Base-by-base conservation (phyloP, 140 eudicot genomes). In the Senecio squalidus region DNA sequence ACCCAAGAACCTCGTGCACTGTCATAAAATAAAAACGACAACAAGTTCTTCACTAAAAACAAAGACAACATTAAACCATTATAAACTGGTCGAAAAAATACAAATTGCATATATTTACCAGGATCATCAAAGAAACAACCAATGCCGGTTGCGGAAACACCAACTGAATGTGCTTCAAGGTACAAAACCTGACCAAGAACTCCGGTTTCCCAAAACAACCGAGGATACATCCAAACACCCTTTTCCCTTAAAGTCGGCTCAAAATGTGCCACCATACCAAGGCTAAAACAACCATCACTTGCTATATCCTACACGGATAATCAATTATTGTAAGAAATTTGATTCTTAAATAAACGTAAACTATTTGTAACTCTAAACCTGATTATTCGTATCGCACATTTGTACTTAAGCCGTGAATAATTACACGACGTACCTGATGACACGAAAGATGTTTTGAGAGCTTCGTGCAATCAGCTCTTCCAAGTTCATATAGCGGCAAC, bases 91-190 rank as follows among this genome's bases (percentile, higher is more conserved):
- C n/a, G 1, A 31, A 48, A 23, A 34, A 23, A 29, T 23, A 52
- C 20, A 8, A 30, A 70, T 15, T 22, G n/a, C 64, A 49, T 83
- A n/a, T n/a, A n/a, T n/a, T n/a, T n/a, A 91, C 96, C 98, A 18
- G 89, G 96, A 77, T 87, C 88, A 65, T 87, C 98, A 62, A 92
- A 92, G 58, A 86, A 87, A 80, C 98, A 92, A 62, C 98, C 98
- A 10, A 92, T 92, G 55, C 98, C 96, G 9, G 98, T 92, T 44
- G 96, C 98, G 29, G 98, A 91, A 41, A 91, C 47, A 31, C 96
- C 98, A 74, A 81, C 86, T 5, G 98, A 88, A 57, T 92, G 98
- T 4, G 98, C 95, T 78, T 92, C 98, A 40, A 92, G 89, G 64
- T 92, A 92, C 39, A 92, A 73, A 28, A 92, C 79, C 47, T 92